phyloP scores from a whole-genome alignment of 345 rosid species.

The Euphorbia pulcherrima region DNA sequence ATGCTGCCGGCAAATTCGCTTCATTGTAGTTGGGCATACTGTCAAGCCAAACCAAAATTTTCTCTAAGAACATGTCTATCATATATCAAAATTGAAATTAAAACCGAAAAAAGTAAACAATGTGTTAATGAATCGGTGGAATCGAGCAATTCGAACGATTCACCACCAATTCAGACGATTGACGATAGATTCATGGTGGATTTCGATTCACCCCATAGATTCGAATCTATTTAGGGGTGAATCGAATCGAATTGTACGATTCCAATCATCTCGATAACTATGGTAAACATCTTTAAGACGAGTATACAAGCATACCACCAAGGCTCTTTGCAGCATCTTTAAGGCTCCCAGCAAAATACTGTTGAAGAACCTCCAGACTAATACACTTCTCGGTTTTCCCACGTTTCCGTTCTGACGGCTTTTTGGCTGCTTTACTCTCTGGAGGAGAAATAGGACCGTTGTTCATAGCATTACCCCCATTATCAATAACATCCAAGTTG shows the following conservation, averaged over 20 bases:
- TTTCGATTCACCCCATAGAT: too few species aligned
- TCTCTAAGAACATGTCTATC: conserved; percentile 11
- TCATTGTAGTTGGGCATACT: conserved; percentile 99
- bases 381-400: conserved; percentile 87
- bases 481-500: too few species aligned
- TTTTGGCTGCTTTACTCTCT: conserved; percentile 39
- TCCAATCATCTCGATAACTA: too few species aligned
- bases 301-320: too few species aligned
- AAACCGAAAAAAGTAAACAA: too few species aligned
- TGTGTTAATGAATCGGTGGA: too few species aligned
- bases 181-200: too few species aligned
- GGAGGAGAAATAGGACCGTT: conserved; percentile 29
- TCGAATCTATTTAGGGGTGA: too few species aligned
- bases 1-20: conserved; percentile 98
- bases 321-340: conserved; percentile 98
- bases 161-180: too few species aligned
- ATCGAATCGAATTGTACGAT: too few species aligned
- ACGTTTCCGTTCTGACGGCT: conserved; percentile 58
- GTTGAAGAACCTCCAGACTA: conserved; percentile 87
- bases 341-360: conserved; percentile 80
- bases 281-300: too few species aligned
- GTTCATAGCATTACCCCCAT: conserved; percentile 19
- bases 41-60: conserved; percentile 26
- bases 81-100: conserved; percentile 13
- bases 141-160: too few species aligned